Evolutionary conservation across 805 yeast genomes (phyloP), one percentile per base, ranked within the genome.

Genomic region (Metschnikowia vanudenii): DNA sequence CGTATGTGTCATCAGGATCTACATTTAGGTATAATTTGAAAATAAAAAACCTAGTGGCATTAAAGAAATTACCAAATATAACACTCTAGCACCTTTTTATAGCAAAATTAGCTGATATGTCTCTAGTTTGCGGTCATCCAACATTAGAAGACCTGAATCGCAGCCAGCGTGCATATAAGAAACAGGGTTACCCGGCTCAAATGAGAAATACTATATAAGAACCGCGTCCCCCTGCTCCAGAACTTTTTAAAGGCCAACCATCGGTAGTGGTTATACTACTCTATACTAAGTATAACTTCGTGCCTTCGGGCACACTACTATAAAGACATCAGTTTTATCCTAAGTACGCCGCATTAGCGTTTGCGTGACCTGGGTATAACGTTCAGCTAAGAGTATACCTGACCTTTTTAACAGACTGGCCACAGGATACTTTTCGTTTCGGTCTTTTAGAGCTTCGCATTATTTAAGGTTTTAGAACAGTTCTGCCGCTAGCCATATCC

Each of bases 261-360:
- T 82, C 85, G 80, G 88, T 82, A 82, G 88, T 80, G 87, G 87
- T 81, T 82, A 81, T 81, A 80, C 87, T 82, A 81, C 79, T 76
- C 81, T 70, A 66, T 40, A 40, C 45, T 67, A 73, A 79, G 75
- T 81, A 81, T 80, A 79, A 77, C 80, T 70, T 64, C 61, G 74
- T 71, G 62, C 64, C 59, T 60, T 63, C 62, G 53, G 52, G 53
- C 53, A 58, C 59, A 61, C 59, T 54, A 55, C 57, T 51, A 52
- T 75, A 78, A 73, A 74, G 78, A 61, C 73, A 69, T 59, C 59
- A 62, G 64, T 56, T 57, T 45, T 55, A 55, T 50, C 57, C 57
- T 56, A 58, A 63, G 69, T 70, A 64, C 70, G 65, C 73, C 76
- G 64, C 68, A 57, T 68, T 50, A 67, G 74, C 62, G 70, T 61